These are phyloP conservation scores for Neurospora sp. DNA, from an alignment of 495 filamentous ascomycete species.

Conservation along the genomic window DNA sequence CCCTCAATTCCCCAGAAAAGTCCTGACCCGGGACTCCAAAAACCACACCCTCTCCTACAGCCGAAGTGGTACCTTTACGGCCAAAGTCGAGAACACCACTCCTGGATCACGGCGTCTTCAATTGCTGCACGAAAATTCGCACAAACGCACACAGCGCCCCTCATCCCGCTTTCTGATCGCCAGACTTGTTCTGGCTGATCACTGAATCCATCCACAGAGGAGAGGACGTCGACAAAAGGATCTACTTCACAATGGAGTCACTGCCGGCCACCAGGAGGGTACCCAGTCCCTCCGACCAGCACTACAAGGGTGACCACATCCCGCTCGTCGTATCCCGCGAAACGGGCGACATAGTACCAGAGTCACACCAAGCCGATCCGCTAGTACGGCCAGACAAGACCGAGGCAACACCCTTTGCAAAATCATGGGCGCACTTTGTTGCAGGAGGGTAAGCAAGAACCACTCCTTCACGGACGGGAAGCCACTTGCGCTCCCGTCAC, in stretches of 20 bases:
- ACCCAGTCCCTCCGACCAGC: conserved; percentile 12
- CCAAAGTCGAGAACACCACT: neutral
- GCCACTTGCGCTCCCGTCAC: conserved; percentile 1
- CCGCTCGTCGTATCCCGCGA: conserved; percentile 50
- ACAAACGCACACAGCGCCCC: neutral
- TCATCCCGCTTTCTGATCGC: neutral
- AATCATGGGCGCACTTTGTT: conserved; percentile 82
- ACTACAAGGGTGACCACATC: conserved; percentile 8
- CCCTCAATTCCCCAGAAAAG: neutral
- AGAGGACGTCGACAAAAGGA: neutral
- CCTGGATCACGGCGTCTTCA: neutral
- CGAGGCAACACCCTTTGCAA: conserved; percentile 44
- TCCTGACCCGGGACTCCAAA: neutral
- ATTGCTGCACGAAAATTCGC: neutral
- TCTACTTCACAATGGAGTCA: conserved; percentile 13
- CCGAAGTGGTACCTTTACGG: neutral
- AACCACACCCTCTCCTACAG: neutral
- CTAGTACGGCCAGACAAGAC: conserved; percentile 20
- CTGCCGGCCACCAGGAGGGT: conserved; percentile 12
- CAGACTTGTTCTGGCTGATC: neutral
- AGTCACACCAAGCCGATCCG: conserved; percentile 23
- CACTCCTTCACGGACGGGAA: neutral
- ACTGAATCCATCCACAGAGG: neutral
- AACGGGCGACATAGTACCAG: conserved; percentile 46
- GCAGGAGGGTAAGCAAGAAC: conserved; percentile 62